A percentile compares a stretch with the other conserved stretches of the same genome.
Evolutionary conservation across 2,329 filamentous ascomycete species (phyloP).

Genomic region (Coniochaeta sp.): DNA sequence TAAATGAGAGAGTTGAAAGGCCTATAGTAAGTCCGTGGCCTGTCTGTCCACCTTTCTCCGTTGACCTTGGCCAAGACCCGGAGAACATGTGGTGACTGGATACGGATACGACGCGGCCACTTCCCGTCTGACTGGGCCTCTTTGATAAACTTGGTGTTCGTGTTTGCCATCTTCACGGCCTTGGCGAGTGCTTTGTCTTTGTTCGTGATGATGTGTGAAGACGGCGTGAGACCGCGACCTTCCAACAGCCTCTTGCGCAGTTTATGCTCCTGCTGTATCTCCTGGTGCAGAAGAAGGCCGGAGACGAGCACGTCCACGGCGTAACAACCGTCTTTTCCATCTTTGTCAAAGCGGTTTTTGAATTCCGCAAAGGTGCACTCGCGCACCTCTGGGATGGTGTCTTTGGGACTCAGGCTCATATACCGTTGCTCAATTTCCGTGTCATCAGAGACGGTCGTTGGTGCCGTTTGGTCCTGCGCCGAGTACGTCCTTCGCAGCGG

Average conservation of each 20-base stretch:
- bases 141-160: background rate
- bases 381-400: constrained; percentile 4
- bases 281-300: constrained; percentile 4
- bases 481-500: background rate
- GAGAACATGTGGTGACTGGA: constrained; percentile 9
- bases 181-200: constrained; percentile 4
- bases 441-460: background rate
- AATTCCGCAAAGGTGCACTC: constrained; percentile 8
- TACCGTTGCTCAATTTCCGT: background rate
- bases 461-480: background rate
- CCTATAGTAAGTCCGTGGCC: constrained; percentile 8
- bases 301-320: constrained; percentile 7
- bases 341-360: constrained; percentile 7
- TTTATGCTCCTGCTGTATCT: constrained; percentile 7
- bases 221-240: background rate
- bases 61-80: constrained; percentile 7
- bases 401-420: background rate
- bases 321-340: constrained; percentile 4
- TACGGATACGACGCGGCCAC: constrained; percentile 8
- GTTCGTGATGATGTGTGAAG: constrained; percentile 3
- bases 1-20: constrained; percentile 11
- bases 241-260: constrained; percentile 4
- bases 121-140: constrained; percentile 3
- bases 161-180: constrained; percentile 5
- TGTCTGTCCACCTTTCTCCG: constrained; percentile 7